phyloP scores from a whole-genome alignment of 2,329 filamentous ascomycete species.

The Mariannaea sp. region DNA sequence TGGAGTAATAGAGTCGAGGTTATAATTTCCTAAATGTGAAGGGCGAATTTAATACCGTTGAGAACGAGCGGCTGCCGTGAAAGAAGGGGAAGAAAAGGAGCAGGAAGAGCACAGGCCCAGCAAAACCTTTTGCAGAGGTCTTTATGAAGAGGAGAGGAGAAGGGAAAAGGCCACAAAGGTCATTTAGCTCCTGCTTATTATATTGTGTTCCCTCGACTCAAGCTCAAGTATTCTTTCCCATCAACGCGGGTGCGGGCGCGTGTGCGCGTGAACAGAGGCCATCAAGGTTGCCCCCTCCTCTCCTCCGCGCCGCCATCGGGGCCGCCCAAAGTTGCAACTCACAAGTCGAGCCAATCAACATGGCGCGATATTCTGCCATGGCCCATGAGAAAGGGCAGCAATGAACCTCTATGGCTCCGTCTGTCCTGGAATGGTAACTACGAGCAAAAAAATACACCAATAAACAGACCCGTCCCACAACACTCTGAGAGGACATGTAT shows the following conservation, averaged over 20 bases:
- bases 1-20: too few relatives aligned
- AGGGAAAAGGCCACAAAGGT: not conserved
- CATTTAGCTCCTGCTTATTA: not conserved
- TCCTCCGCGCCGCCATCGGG: conserved; percentile 10
- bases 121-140: not conserved
- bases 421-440: conserved; percentile 3
- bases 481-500: not conserved
- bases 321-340: conserved; percentile 5
- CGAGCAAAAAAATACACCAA: not conserved
- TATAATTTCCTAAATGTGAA: too few relatives aligned
- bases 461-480: not conserved
- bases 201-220: not conserved
- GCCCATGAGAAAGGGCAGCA: not conserved
- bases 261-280: conserved; percentile 7
- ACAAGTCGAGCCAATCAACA: conserved; percentile 16
- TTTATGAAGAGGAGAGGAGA: not conserved
- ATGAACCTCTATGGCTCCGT: conserved; percentile 19
- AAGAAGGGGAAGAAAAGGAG: not conserved
- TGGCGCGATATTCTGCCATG: conserved; percentile 8
- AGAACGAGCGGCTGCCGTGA: too few relatives aligned
- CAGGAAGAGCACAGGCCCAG: not conserved
- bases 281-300: conserved; percentile 21
- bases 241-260: not conserved
- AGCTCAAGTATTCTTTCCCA: conserved; percentile 13
- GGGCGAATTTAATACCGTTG: too few relatives aligned